Conservation (phyloP, 176 grass and related monocot genomes). For the Alloteropsis semialata region DNA sequence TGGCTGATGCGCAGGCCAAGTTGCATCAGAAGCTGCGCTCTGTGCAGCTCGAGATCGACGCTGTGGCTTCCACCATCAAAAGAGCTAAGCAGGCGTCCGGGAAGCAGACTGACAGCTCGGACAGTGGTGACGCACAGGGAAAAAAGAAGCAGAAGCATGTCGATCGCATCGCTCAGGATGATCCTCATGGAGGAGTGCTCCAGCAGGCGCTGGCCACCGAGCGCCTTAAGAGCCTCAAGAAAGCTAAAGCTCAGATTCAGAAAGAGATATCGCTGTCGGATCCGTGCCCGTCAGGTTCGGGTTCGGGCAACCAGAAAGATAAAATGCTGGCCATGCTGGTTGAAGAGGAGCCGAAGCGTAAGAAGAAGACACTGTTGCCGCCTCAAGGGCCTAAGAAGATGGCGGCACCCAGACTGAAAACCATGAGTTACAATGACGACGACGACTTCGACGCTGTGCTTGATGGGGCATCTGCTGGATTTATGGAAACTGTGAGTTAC, state of each 20-base stretch:
- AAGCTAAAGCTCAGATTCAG: slow-evolving; percentile 76
- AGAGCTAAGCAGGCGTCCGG: slow-evolving; percentile 8
- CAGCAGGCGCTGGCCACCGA: slow-evolving; percentile 79
- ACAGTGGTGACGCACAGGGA: slow-evolving; percentile 1
- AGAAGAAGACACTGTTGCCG: slow-evolving; percentile 37
- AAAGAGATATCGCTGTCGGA: slow-evolving; percentile 46
- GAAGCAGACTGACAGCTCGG: slow-evolving; percentile 22
- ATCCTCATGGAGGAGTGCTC: slow-evolving; percentile 35
- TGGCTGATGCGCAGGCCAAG: slow-evolving; percentile 35
- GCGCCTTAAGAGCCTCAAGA: slow-evolving; percentile 80
- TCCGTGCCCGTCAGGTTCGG: slow-evolving; percentile 9
- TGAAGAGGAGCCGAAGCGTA: slow-evolving; percentile 42
- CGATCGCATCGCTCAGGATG: slow-evolving; percentile 1
- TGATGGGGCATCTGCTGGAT: slow-evolving; percentile 71
- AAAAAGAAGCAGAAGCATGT: slow-evolving; percentile 21
- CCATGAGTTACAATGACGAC: slow-evolving; percentile 69
- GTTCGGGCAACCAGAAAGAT: slow-evolving; percentile 9
- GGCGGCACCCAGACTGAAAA: slow-evolving; percentile 39
- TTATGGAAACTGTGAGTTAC: slow-evolving; percentile 87
- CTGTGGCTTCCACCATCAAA: slow-evolving; percentile 68
- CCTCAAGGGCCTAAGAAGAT: slow-evolving; percentile 25
- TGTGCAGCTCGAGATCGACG: slow-evolving; percentile 77
- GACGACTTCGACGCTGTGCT: slow-evolving; percentile 71
- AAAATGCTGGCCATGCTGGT: slow-evolving; percentile 65
- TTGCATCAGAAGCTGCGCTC: slow-evolving; percentile 63